phyloP scores from a whole-genome alignment of 805 yeast genomes.

The Suhomyces vadensis region DNA sequence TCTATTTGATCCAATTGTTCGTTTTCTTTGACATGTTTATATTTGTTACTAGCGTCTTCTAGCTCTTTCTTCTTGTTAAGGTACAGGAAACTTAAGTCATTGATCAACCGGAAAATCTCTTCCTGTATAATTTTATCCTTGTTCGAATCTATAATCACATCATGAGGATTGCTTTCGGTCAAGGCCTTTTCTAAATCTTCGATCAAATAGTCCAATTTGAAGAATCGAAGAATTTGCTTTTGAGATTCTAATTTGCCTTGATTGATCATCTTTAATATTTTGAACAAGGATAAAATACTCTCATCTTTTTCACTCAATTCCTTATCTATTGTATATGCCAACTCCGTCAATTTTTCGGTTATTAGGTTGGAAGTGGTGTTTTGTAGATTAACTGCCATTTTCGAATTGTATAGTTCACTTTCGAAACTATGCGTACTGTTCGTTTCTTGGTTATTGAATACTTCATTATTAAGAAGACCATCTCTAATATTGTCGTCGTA shows the following conservation, averaged over 20 bases:
- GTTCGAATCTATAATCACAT: conserved; percentile 23
- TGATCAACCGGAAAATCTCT: conserved; percentile 39
- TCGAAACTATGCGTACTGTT: conserved; percentile 34
- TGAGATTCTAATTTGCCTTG: conserved; percentile 32
- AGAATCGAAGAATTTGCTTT: conserved; percentile 25
- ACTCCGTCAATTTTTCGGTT: conserved; percentile 40
- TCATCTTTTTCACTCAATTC: conserved; percentile 42
- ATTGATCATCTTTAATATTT: conserved; percentile 23
- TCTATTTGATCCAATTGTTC: conserved; percentile 5
- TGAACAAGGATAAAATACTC: conserved; percentile 27
- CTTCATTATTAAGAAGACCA: conserved; percentile 1
- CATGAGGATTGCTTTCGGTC: conserved; percentile 12
- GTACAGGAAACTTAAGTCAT: conserved; percentile 39
- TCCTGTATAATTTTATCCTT: conserved; percentile 40
- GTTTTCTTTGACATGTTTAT: conserved; percentile 14
- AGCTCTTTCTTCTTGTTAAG: conserved; percentile 35
- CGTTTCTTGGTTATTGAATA: conserved; percentile 1
- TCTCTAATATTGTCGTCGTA: conserved; percentile 2
- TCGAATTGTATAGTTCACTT: conserved; percentile 36
- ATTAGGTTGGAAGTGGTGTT: conserved; percentile 34
- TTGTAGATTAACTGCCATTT: conserved; percentile 35
- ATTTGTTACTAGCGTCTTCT: conserved; percentile 13
- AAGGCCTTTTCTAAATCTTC: conserved; percentile 25
- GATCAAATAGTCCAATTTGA: conserved; percentile 34
- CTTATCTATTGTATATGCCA: conserved; percentile 38